Conservation (phyloP, 192 early-diverging fungal genomes). For the Chytriomyces sp. region DNA sequence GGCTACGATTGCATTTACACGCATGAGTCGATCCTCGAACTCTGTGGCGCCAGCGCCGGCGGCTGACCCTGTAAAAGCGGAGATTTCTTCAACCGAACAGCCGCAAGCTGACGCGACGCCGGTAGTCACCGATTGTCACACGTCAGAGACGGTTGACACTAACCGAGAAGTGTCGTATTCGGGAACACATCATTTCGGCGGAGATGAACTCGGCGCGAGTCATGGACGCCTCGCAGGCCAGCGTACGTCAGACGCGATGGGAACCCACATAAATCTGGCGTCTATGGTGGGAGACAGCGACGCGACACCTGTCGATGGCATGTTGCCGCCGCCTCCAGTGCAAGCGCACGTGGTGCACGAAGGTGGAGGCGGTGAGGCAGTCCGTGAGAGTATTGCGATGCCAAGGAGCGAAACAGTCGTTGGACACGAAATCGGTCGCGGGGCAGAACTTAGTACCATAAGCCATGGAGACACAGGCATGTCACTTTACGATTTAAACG, state of each 20-base stretch:
- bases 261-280: not conserved
- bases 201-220: not conserved
- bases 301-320: not conserved
- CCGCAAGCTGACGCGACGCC: not conserved
- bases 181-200: not conserved
- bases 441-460: not conserved
- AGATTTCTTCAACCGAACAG: not conserved
- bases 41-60: not conserved
- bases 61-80: not conserved
- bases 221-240: not conserved
- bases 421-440: not conserved
- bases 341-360: too few species aligned
- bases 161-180: not conserved
- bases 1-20: conserved; percentile 11
- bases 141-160: not conserved
- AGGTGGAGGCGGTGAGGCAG: too few species aligned
- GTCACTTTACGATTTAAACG: not conserved
- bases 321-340: not conserved
- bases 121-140: not conserved
- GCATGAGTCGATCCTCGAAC: not conserved
- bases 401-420: not conserved
- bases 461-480: not conserved
- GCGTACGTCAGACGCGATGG: not conserved
- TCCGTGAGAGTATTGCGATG: too few species aligned
- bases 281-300: too few species aligned